A percentile compares a stretch with the other conserved stretches of the same genome.
phyloP scores from a whole-genome alignment of 768 basidiomycete species.

The Roridomyces roridus region DNA sequence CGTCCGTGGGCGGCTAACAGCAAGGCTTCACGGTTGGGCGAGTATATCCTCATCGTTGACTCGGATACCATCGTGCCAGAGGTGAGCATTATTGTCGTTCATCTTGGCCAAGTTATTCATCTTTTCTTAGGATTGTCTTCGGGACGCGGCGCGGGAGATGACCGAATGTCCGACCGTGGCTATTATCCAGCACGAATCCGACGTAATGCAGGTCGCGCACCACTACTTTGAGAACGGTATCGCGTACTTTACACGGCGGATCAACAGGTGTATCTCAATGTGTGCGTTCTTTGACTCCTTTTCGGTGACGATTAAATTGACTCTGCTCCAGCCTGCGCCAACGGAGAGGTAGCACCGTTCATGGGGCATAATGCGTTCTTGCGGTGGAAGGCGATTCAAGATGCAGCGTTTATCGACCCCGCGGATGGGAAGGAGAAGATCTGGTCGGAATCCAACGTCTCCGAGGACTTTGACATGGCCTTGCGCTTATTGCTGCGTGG shows the following conservation, averaged over 20 bases:
- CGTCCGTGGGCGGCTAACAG: conserved; percentile 78
- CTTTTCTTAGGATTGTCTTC: conserved; percentile 11
- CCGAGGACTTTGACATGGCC: conserved; percentile 87
- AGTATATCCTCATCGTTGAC: conserved; percentile 81
- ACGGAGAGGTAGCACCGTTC: conserved; percentile 83
- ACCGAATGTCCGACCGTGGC: conserved; percentile 74
- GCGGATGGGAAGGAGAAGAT: conserved; percentile 72
- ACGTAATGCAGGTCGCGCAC: conserved; percentile 28
- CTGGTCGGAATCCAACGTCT: conserved; percentile 80
- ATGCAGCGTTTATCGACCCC: conserved; percentile 75
- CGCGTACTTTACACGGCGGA: conserved; percentile 23
- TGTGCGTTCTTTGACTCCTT: conserved; percentile 31
- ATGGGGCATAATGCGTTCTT: conserved; percentile 90
- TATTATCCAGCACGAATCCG: conserved; percentile 88
- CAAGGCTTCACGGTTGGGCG: conserved; percentile 66
- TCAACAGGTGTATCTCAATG: conserved; percentile 27
- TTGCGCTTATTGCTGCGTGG: conserved; percentile 64
- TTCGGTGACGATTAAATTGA: not conserved
- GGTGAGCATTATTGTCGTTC: conserved; percentile 63
- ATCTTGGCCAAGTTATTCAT: conserved; percentile 18
- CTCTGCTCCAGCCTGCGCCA: conserved; percentile 66
- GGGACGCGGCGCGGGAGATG: conserved; percentile 88
- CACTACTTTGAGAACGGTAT: conserved; percentile 84
- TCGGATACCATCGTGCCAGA: conserved; percentile 80
- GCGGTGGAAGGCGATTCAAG: conserved; percentile 86